Evolutionary conservation across 148 eudicot genomes (phyloP), one percentile per base, ranked within the genome.

Genomic region (Oxyria digyna): DNA sequence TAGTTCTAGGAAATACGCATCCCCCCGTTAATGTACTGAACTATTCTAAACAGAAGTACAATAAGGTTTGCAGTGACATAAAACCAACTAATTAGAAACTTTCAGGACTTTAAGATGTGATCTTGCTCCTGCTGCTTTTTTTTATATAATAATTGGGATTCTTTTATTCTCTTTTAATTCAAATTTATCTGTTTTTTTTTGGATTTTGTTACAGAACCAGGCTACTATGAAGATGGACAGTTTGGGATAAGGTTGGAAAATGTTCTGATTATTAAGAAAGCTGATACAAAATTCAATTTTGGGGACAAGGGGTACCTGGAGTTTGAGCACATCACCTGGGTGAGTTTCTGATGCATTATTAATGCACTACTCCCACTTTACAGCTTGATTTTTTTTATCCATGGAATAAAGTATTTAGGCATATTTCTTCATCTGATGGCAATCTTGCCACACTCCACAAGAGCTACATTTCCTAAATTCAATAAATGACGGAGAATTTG

Each of bases 281-380:
- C 97, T 46, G 82, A 78, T 68, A 90, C 98, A 42, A 70, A 78
- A 72, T 94, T 83, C 81, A 94, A 94, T 75, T 94, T 88, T 62
- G 96, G 92, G 74, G 86, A 85, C 76, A 85, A 84, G 77, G 98
- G 97, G 63, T 94, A 88, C 84, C 77, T 94, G 17, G 77, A 80
- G 27, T 90, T 94, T 62, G 98, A 90, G 83, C 97, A 94, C 84
- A 90, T 94, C 72, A 88, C 96, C 49, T 88, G 96, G 98, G 98
- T 94, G 67, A 81, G 82, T 70, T 55, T 50, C 45, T 38, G 20
- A 20, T 29, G 14, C 52, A 69, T 23, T 8, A 67, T 32, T 14
- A 10, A 32, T 68, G 41, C 49, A 13, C 18, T 17, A 13, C 3
- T 43, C 49, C 49, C 49, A 13, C 49, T 43, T 14, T 13, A 13